Evolutionary conservation across 1,284 basidiomycete genomes (phyloP).

Genomic region (Xerocomus nothofagi): DNA sequence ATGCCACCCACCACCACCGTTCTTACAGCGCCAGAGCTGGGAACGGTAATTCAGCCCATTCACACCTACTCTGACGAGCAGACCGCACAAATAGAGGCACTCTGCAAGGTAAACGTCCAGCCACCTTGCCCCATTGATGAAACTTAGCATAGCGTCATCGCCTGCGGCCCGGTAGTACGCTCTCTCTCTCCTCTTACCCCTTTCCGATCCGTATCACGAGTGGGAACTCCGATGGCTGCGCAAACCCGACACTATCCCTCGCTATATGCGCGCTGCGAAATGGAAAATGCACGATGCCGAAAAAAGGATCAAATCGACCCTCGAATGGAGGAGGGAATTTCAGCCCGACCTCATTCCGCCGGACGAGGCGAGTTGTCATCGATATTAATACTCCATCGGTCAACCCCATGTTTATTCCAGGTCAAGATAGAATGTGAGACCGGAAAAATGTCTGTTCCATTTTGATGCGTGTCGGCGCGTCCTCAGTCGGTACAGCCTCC

Average conservation of each 20-base stretch:
- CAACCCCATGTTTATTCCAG: conserved; percentile 23
- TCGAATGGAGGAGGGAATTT: conserved; percentile 81
- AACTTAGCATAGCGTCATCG: background rate
- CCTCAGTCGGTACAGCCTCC: conserved; percentile 51
- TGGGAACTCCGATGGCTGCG: conserved; percentile 80
- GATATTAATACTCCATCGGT: conserved; percentile 3
- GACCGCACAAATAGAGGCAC: conserved; percentile 53
- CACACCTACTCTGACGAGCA: conserved; percentile 67
- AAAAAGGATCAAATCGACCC: conserved; percentile 71
- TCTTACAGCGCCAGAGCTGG: conserved; percentile 45
- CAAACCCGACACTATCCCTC: conserved; percentile 70
- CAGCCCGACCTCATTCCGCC: conserved; percentile 81
- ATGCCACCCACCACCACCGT: conserved; percentile 44
- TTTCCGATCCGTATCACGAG: conserved; percentile 64
- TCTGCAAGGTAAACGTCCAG: conserved; percentile 53
- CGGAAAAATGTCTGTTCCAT: conserved; percentile 75
- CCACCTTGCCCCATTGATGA: background rate
- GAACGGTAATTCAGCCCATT: conserved; percentile 52
- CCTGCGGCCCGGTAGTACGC: conserved; percentile 54
- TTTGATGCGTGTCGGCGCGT: background rate
- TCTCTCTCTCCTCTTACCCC: conserved; percentile 57
- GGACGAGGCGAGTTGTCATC: conserved; percentile 53
- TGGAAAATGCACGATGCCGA: conserved; percentile 79
- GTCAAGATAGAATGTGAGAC: conserved; percentile 76
- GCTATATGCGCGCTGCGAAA: conserved; percentile 83